A percentile compares a stretch with the other conserved stretches of the same genome.
phyloP scores from a whole-genome alignment of 345 rosid species.

The Streptanthus diversifolius region DNA sequence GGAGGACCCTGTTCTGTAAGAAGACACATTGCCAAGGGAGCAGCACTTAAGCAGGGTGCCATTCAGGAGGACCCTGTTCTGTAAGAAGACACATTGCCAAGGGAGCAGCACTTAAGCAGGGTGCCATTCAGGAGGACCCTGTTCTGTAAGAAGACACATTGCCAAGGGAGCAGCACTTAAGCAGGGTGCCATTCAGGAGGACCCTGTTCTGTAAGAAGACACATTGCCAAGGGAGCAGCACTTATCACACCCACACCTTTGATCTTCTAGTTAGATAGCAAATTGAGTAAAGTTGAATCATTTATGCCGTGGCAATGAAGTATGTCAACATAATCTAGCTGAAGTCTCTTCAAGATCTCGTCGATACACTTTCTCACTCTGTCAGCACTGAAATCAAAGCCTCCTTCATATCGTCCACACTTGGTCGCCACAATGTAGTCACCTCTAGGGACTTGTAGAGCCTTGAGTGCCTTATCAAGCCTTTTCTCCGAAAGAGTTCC shows the following conservation, averaged over 20 bases:
- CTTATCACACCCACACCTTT: conserved; percentile 81
- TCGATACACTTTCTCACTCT: conserved; percentile 78
- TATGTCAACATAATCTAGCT: conserved; percentile 87
- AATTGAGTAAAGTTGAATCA: conserved; percentile 65
- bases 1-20: conserved; percentile 89
- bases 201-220: conserved; percentile 80
- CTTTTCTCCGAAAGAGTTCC: conserved; percentile 85
- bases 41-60: conserved; percentile 97
- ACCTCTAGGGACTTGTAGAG: conserved; percentile 63
- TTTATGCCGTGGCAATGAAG: conserved; percentile 84
- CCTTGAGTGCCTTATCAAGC: conserved; percentile 84
- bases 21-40: conserved; percentile 91
- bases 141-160: conserved; percentile 85
- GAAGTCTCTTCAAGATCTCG: conserved; percentile 81
- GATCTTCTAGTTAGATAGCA: conserved; percentile 77
- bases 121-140: conserved; percentile 97
- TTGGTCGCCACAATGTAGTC: conserved; percentile 82
- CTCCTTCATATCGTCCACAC: conserved; percentile 75
- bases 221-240: conserved; percentile 93
- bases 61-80: conserved; percentile 84
- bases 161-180: no score
- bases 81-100: conserved; percentile 91
- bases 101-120: no score
- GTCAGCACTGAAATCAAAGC: conserved; percentile 95
- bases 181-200: conserved; percentile 99